Base-by-base conservation (phyloP, 805 yeast genomes). In the Metschnikowia arizonensis region DNA sequence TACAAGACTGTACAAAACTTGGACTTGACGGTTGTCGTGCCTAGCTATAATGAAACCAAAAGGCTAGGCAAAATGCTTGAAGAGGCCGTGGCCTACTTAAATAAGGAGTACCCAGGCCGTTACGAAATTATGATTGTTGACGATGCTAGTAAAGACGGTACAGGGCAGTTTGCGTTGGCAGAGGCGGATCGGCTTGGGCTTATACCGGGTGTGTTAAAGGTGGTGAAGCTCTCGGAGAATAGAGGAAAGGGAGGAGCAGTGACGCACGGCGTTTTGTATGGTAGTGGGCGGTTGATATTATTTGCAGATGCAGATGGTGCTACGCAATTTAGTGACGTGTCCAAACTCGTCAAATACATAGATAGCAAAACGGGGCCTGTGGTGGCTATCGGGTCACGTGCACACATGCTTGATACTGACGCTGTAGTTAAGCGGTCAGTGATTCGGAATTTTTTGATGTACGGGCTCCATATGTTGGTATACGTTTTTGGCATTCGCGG, bases 231-330 rank as follows among this genome's bases (percentile, higher is more conserved):
- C 50, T 78, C 66, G 19, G 63, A 78, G 50, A 93, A 93, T 63
- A 76, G 99, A 56, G 99, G 99, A 21, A 91, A 91, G 67, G 76
- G 76, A 6, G 97, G 98, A 10, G 99, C 98, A 0, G 98, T 93
- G 0, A 81, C 95, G 14, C 97, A 91, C 64, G 99, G 99, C 5
- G 67, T 93, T 63, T 77, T 83, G 55, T 81, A 80, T 56, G 69
- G 83, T 3, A 70, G 88, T 34, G 99, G 98, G 10, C 62, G 73
- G 46, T 83, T 77, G 56, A 79, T 81, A 9, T 74, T 93, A 8
- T 93, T 93, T 69, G 98, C 96, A 1, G 99, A 93, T 66, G 99
- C 98, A 1, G 99, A 93, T 66, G 98, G 98, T 28, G 98, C 99
- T 4, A 83, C 95, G 21, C 74, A 76, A 54, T 93, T 93, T 61